Evolutionary conservation across 352 stramenopile genomes (phyloP).

Genomic region (Phytophthora melonis): DNA sequence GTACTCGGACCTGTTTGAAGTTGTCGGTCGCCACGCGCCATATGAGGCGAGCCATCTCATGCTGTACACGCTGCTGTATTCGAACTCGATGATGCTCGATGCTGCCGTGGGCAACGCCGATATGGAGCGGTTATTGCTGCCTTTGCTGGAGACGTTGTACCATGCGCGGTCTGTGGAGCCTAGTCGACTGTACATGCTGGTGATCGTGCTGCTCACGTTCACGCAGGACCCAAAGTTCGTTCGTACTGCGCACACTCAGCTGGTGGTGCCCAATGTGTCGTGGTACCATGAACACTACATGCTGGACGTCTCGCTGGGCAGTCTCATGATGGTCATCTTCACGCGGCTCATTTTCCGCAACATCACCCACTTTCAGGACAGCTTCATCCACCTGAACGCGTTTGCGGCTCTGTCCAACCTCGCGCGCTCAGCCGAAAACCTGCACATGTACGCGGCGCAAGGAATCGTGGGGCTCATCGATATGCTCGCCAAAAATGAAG

Average conservation of each 20-base stretch:
- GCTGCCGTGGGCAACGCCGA: slow-evolving; percentile 54
- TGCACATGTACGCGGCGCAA: slow-evolving; percentile 81
- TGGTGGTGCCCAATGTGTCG: slow-evolving; percentile 64
- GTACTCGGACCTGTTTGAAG: slow-evolving; percentile 63
- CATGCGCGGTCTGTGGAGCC: slow-evolving; percentile 69
- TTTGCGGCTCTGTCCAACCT: slow-evolving; percentile 83
- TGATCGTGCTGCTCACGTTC: slow-evolving; percentile 76
- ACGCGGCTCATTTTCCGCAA: slow-evolving; percentile 80
- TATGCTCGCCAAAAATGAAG: slow-evolving; percentile 82
- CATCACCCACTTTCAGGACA: slow-evolving; percentile 85
- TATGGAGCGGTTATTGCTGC: slow-evolving; percentile 62
- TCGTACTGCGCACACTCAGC: slow-evolving; percentile 63
- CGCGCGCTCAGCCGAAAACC: slow-evolving; percentile 70
- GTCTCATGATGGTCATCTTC: slow-evolving; percentile 83
- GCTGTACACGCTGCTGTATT: slow-evolving; percentile 80
- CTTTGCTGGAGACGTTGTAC: slow-evolving; percentile 80
- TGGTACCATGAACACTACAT: slow-evolving; percentile 88
- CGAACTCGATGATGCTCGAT: slow-evolving; percentile 64
- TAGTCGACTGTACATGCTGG: slow-evolving; percentile 74
- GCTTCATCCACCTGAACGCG: slow-evolving; percentile 79
- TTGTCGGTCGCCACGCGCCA: slow-evolving; percentile 58
- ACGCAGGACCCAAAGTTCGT: slow-evolving; percentile 76
- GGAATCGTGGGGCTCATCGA: slow-evolving; percentile 73
- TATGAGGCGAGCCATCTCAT: slow-evolving; percentile 79
- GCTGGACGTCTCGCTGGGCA: slow-evolving; percentile 76